These are phyloP conservation scores for Forsythia suspensa DNA, from an alignment of 257 asterid genomes.

Conservation along the genomic window DNA sequence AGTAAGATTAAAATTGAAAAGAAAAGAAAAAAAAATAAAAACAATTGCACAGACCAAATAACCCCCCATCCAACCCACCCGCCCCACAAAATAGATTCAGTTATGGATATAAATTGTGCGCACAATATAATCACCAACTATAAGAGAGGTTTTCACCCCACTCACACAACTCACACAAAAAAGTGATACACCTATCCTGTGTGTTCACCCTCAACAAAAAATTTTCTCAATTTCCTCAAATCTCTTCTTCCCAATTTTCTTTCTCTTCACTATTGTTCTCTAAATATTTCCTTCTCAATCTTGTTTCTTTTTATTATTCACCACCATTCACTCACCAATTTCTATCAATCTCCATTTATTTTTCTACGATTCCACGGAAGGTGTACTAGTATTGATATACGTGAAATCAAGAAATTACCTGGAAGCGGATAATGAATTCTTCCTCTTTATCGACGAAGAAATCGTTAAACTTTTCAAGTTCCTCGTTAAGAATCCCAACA, in stretches of 20 bases:
- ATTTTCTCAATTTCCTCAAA: no score
- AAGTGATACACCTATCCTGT: no score
- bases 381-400: not conserved
- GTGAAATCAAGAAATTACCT: constrained; percentile 43
- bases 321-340: no score
- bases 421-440: constrained; percentile 78
- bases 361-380: no score
- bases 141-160: no score
- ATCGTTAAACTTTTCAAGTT: constrained; percentile 86
- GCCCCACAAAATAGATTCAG: not conserved
- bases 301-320: no score
- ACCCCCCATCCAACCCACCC: not conserved
- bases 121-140: not conserved
- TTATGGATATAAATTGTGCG: not conserved
- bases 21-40: not conserved
- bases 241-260: no score
- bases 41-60: not conserved
- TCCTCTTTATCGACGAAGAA: constrained; percentile 97
- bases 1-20: not conserved
- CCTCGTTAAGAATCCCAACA: constrained; percentile 61
- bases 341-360: no score
- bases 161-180: no score
- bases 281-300: no score
- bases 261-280: no score
- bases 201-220: no score